These are phyloP conservation scores for Eremothecium gossypii DNA, from an alignment of 1,139 yeast species.

Conservation along the genomic window DNA sequence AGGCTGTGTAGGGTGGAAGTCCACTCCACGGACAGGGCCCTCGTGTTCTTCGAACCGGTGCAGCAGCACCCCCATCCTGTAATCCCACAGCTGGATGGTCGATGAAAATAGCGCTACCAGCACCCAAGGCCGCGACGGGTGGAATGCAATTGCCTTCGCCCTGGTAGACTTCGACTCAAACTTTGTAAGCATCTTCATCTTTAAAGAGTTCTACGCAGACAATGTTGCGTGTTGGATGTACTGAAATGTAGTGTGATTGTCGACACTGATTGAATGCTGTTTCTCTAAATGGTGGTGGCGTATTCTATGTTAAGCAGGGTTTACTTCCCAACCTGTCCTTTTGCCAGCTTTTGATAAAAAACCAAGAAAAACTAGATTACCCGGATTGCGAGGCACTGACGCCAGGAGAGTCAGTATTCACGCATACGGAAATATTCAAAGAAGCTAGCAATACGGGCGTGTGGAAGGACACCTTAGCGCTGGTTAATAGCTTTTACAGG, in stretches of 20 bases:
- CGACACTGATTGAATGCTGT: too few species aligned
- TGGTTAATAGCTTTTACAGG: too few species aligned
- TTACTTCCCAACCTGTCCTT: conserved; percentile 1
- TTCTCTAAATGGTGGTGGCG: too few species aligned
- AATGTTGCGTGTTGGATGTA: too few species aligned
- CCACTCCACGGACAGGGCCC: conserved; percentile 94
- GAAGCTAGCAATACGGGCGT: too few species aligned
- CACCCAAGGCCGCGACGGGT: conserved; percentile 91
- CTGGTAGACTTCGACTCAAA: conserved; percentile 98
- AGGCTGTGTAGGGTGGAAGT: conserved; percentile 97
- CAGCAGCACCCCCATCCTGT: conserved; percentile 96
- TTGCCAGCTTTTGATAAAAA: background rate
- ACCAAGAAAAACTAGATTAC: background rate
- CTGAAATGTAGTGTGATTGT: too few species aligned
- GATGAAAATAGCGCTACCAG: conserved; percentile 90
- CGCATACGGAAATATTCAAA: background rate
- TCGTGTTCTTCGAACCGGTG: conserved; percentile 97
- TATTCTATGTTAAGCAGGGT: too few species aligned
- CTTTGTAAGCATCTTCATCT: conserved; percentile 94
- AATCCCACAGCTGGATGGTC: conserved; percentile 96
- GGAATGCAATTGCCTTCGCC: conserved; percentile 98
- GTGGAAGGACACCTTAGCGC: too few species aligned
- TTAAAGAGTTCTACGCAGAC: conserved; percentile 18
- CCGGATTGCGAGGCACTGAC: background rate
- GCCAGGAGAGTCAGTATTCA: background rate